phyloP scores from a whole-genome alignment of 805 yeast species.

The Ogataea ganodermae region DNA sequence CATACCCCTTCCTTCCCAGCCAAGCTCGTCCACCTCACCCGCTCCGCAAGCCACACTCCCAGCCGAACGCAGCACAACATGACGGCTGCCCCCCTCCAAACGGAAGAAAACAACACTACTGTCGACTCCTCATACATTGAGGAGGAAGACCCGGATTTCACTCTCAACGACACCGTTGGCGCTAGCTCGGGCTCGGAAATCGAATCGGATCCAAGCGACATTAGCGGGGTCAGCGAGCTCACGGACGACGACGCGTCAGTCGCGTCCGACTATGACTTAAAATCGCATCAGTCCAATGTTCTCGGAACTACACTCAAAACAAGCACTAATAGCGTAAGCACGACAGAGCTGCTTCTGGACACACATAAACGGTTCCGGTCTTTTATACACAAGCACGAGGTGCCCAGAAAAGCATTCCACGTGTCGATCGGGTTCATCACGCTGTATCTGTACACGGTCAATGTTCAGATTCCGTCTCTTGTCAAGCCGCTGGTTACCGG shows the following conservation, averaged over 20 bases:
- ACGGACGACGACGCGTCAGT: conserved; percentile 17
- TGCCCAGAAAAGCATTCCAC: conserved; percentile 86
- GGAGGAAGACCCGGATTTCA: conserved; percentile 32
- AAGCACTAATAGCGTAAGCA: conserved; percentile 14
- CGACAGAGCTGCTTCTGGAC: conserved; percentile 26
- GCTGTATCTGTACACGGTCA: conserved; percentile 66
- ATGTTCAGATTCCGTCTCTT: conserved; percentile 57
- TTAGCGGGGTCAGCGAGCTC: neutral
- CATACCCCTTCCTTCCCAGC: neutral
- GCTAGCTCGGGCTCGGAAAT: conserved; percentile 18
- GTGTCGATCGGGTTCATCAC: conserved; percentile 87
- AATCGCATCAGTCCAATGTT: conserved; percentile 4
- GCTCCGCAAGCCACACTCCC: no score
- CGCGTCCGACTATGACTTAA: conserved; percentile 15
- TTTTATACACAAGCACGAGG: conserved; percentile 64
- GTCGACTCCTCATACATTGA: conserved; percentile 31
- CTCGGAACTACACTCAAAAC: neutral
- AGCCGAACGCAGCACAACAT: no score
- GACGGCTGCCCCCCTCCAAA: conserved; percentile 6
- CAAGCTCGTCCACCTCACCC: no score
- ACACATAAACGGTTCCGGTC: conserved; percentile 34
- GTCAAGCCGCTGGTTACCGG: conserved; percentile 58
- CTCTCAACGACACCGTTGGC: conserved; percentile 18
- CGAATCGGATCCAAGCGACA: conserved; percentile 22
- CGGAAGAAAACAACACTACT: no score